These are phyloP conservation scores for Berkeleyomyces rouxiae DNA, from an alignment of 2,329 filamentous ascomycete genomes.

Conservation along the genomic window DNA sequence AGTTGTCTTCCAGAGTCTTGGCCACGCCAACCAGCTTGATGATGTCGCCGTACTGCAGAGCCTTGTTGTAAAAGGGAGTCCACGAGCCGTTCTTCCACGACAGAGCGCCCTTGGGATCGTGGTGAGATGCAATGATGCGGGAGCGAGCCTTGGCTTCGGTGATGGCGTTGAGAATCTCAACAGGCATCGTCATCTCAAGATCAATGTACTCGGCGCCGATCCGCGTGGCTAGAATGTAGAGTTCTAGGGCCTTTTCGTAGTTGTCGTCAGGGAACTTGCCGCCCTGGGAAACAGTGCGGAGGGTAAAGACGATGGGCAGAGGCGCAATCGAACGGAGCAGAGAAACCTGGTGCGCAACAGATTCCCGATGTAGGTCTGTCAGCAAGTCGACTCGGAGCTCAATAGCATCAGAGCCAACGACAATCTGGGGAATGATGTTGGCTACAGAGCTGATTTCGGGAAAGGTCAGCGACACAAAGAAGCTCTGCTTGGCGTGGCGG, in stretches of 20 bases:
- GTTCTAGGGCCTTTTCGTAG: slow-evolving; percentile 48
- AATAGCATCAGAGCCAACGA: slow-evolving; percentile 79
- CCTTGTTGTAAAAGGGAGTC: slow-evolving; percentile 78
- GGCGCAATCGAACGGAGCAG: slow-evolving; percentile 55
- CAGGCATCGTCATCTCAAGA: slow-evolving; percentile 73
- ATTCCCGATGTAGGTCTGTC: slow-evolving; percentile 58
- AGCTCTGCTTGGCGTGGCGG: slow-evolving; percentile 51
- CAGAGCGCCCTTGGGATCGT: slow-evolving; percentile 62
- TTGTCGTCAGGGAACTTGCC: slow-evolving; percentile 72
- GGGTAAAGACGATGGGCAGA: slow-evolving; percentile 79
- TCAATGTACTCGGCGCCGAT: slow-evolving; percentile 88
- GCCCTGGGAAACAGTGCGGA: slow-evolving; percentile 72
- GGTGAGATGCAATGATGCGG: slow-evolving; percentile 86
- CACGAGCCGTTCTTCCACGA: slow-evolving; percentile 90
- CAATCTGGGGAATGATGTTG: slow-evolving; percentile 51
- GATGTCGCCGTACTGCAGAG: slow-evolving; percentile 75
- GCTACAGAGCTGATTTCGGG: slow-evolving; percentile 51
- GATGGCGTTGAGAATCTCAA: slow-evolving; percentile 54
- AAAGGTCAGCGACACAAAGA: slow-evolving; percentile 83
- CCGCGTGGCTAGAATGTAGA: slow-evolving; percentile 65
- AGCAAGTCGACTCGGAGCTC: slow-evolving; percentile 88
- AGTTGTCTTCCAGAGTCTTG: slow-evolving; percentile 65
- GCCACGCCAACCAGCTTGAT: slow-evolving; percentile 88
- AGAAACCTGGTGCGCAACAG: slow-evolving; percentile 66
- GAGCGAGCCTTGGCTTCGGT: slow-evolving; percentile 51